Percentiles rank a stretch among this genome's conserved stretches.
These are phyloP conservation scores for Phylloporus sp. DNA, from an alignment of 768 basidiomycete genomes.

Conservation along the genomic window DNA sequence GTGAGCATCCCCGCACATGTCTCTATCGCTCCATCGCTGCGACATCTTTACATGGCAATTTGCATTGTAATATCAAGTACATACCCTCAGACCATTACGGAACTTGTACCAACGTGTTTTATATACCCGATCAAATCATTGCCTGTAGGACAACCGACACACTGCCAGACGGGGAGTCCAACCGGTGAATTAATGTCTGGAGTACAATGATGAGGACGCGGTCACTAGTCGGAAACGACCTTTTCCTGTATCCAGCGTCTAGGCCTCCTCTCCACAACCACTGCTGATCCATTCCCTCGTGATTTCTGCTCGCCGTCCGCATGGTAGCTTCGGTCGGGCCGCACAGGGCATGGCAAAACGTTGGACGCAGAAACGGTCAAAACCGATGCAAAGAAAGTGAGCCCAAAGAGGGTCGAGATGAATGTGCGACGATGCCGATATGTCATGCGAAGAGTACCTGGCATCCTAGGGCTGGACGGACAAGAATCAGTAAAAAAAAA, in stretches of 20 bases:
- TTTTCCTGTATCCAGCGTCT: constrained; percentile 83
- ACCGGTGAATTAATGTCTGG: background rate
- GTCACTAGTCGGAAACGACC: constrained; percentile 15
- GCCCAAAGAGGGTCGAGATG: constrained; percentile 72
- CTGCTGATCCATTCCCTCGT: constrained; percentile 23
- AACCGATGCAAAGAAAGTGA: constrained; percentile 75
- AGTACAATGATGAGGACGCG: background rate
- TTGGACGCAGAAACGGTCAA: constrained; percentile 77
- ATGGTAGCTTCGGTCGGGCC: constrained; percentile 50
- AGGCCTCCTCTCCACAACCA: constrained; percentile 57
- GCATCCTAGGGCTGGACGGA: constrained; percentile 52
- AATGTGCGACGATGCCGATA: constrained; percentile 59
- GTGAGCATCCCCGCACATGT: constrained; percentile 13
- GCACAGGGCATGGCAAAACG: constrained; percentile 77
- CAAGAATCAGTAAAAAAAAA: constrained; percentile 46
- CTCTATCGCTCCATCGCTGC: constrained; percentile 3
- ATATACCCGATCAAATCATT: constrained; percentile 13
- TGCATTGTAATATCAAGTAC: constrained; percentile 27
- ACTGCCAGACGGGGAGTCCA: background rate
- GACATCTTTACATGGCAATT: constrained; percentile 25
- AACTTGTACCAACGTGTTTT: constrained; percentile 22
- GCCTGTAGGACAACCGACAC: background rate
- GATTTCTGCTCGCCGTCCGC: constrained; percentile 45
- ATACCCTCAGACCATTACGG: constrained; percentile 19
- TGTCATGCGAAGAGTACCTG: constrained; percentile 56